Base-by-base conservation (phyloP, 2,329 filamentous ascomycete genomes). In the Colletotrichum godetiae region DNA sequence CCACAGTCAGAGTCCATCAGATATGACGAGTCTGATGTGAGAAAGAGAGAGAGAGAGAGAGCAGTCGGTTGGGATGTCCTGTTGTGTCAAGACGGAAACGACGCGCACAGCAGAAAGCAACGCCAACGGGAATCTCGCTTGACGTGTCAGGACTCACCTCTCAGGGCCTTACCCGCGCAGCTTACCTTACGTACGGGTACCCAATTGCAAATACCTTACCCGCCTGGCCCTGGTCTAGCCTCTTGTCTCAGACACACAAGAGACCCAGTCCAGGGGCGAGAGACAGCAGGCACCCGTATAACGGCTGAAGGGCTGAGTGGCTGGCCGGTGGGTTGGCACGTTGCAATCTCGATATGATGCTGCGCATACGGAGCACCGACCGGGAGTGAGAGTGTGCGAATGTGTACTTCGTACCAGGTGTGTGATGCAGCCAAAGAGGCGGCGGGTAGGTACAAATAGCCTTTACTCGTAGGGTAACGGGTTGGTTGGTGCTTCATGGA, bases 301-400 rank as follows among this genome's bases (percentile, higher is more conserved):
- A 70, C 68, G 68, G 68, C 62, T 68, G 66, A 46, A 68, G 57
- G 66, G 66, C 66, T 59, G 60, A 53, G 53, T 65, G 53, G 67
- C 67, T 59, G 60, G 19, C 60, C 22, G 42, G 53, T 29, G 64
- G 53, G 60, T 35, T 65, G 67, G 67, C 60, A 69, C 67, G 67
- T 59, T 69, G 67, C 37, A 69, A 69, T 69, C 60, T 70, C 55
- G 62, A 70, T 60, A 67, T 66, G 31, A 46, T 67, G 62, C 68
- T 53, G 62, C 55, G 33, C 49, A 6, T 66, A 42, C 62, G 68
- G 62, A 66, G 56, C 61, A 24, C 62, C 15, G 33, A 57, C 42
- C 13, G 37, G 37, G 37, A 42, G 37, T 13, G 35, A 19, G 37
- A 19, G 37, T 19, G 37, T 15, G 5, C 15, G 37, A 15, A 13